phyloP scores from a whole-genome alignment of 2,329 filamentous ascomycete genomes.

The Penicillium sp. region DNA sequence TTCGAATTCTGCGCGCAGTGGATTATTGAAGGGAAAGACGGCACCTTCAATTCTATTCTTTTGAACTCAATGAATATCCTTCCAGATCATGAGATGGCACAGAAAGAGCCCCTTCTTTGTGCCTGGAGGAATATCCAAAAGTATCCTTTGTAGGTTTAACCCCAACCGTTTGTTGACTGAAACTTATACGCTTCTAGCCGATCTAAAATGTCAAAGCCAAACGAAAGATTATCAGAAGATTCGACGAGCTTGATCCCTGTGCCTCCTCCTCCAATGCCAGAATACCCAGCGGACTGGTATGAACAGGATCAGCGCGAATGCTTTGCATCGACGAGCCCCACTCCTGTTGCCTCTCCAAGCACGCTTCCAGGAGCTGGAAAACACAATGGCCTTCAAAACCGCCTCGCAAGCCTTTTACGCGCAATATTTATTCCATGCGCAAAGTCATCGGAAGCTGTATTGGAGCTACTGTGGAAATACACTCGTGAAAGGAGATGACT shows the following conservation, averaged over 20 bases:
- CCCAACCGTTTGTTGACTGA: not conserved
- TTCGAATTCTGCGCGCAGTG: constrained; percentile 45
- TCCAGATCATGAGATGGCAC: constrained; percentile 3
- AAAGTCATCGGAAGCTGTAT: not conserved
- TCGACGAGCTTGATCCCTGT: not conserved
- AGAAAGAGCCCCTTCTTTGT: constrained; percentile 5
- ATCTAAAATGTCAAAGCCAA: not conserved
- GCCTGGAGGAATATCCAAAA: constrained; percentile 8
- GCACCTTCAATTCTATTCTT: constrained; percentile 6
- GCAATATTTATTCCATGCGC: not conserved
- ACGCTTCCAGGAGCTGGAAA: not conserved
- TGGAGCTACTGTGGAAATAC: too few species aligned
- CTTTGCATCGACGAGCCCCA: not conserved
- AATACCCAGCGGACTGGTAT: constrained; percentile 1
- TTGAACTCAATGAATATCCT: constrained; percentile 2
- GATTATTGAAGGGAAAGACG: constrained; percentile 48
- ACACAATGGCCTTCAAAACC: not conserved
- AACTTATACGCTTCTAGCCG: not conserved
- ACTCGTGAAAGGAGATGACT: too few species aligned
- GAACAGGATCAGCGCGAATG: constrained; percentile 3
- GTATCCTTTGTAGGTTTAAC: constrained; percentile 9
- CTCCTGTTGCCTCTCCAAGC: not conserved
- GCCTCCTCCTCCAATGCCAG: constrained; percentile 1
- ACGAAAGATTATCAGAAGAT: not conserved
- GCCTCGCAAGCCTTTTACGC: not conserved